A percentile compares a stretch with the other conserved stretches of the same genome.
Conservation (phyloP, 176 grass and related monocot genomes). For the Oryza officinalis region DNA sequence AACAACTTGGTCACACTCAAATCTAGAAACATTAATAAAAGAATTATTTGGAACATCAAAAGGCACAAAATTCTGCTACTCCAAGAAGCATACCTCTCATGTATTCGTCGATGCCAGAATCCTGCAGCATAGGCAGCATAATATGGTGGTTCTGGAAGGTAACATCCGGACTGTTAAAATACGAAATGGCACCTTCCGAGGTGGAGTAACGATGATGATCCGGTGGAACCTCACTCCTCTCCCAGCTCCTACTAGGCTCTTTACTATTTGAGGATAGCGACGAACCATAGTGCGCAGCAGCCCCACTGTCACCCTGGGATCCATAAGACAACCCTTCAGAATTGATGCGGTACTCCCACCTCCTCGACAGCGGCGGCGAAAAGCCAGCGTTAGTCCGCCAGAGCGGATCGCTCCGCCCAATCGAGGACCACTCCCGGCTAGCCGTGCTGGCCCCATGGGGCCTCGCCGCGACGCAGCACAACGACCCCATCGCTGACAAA, state of each 20-base stretch:
- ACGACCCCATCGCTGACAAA: conserved; percentile 53
- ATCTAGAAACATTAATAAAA: not conserved
- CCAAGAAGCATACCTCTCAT: conserved; percentile 57
- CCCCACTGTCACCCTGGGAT: conserved; percentile 55
- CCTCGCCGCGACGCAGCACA: conserved; percentile 81
- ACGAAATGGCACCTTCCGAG: conserved; percentile 59
- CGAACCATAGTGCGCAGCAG: conserved; percentile 56
- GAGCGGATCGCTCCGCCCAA: conserved; percentile 47
- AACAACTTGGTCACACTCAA: conserved; percentile 9
- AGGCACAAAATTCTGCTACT: not conserved
- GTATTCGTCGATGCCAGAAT: conserved; percentile 49
- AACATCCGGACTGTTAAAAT: conserved; percentile 68
- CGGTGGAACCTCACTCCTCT: conserved; percentile 42
- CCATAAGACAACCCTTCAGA: conserved; percentile 64
- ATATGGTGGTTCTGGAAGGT: conserved; percentile 62
- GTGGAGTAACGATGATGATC: conserved; percentile 57
- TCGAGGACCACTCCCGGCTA: conserved; percentile 69
- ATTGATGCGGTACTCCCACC: conserved; percentile 59
- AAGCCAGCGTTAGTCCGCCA: conserved; percentile 62
- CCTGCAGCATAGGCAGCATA: conserved; percentile 38
- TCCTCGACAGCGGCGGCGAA: conserved; percentile 58
- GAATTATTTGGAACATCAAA: conserved; percentile 3
- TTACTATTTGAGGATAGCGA: conserved; percentile 66
- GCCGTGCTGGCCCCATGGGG: conserved; percentile 61
- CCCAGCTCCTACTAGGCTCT: conserved; percentile 72